Base-by-base conservation (phyloP, 495 filamentous ascomycete species). In the Penicillium desertorum region DNA sequence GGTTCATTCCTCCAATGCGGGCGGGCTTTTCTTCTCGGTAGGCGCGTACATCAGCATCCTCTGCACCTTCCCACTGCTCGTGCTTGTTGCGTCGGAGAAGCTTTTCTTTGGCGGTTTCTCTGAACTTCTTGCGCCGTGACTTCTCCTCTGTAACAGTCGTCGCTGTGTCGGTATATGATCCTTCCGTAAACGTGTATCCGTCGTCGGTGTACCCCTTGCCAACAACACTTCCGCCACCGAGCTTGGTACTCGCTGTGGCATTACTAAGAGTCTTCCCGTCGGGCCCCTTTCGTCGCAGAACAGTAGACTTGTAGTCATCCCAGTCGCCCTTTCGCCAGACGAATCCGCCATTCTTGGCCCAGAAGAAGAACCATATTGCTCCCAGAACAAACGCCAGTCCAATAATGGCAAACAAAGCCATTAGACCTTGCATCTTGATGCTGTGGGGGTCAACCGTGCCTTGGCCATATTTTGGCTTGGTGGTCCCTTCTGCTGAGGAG, bases 291-390 rank as follows among this genome's bases (percentile, higher is more conserved):
- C 93, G 87, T 30, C 94, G 86, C n/a, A 98, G 76, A 11, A 98
- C 95, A 0, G 95, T 97, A 4, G 88, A 88, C 69, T 97, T 97
- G 83, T 98, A 98, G 61, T 98, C 94, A 1, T 96, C 92, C 94
- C 94, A 98, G 72, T 98, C 94, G 47, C 83, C 78, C 55, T 91
- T 76, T 17, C 80, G 81, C 80, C 89, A 98, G 56, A 86, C 73
- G 76, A 97, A 97, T 3, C 94, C 95, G 62, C 93, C 95, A 67
- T 97, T 94, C 74, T 88, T 91, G 52, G 92, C 91, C 88, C 88
- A 95, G 83, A 98, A 96, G 81, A 98, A 98, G 77, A 98, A 96
- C 94, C 94, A 98, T 59, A 97, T 89, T 20, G 74, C 79, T 0
- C 80, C 83, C 20, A 92, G 58, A 30, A 92, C 91, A 69, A 98